Evolutionary conservation across 305 asterid species (phyloP), one percentile per base, ranked within the genome.

Genomic region (Solanum hybrid): DNA sequence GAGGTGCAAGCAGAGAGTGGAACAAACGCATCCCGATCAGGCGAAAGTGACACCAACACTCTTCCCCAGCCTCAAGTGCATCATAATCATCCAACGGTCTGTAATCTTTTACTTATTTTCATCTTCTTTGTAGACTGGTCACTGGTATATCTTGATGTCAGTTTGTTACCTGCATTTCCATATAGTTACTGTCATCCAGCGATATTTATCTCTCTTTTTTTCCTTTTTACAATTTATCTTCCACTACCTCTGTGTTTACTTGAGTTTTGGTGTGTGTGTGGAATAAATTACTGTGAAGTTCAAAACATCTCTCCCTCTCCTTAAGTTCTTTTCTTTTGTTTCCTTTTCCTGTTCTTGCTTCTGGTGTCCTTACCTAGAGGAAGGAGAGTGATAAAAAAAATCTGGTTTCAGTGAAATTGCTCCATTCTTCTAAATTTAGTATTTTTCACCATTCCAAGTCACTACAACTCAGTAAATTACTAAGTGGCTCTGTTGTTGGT

Each of bases 51-150:
- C 78, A 95, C 94, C 85, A 91, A 89, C 92, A 88, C 42, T 67
- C 74, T 85, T 89, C 92, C 90, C 91, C 97, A 93, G 89, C 93
- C 90, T 26, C 97, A 90, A 86, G 88, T 88, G 34, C 94, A 93
- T 79, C 92, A 91, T 40, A 91, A 90, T 92, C 94, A 93, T 71
- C 84, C 96, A 78, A 73, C 87, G 95, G 97, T 96, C 81, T 90
- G 96, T 92, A 86, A 20, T 84, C 87, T 51, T 46, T 84, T 20
- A 10, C 33, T 11, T 84, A 20, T 57, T 46, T 51, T 51, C 75
- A 83, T 83, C 31, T 51, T 33, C 76, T 84, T 31, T 46, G 87
- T 57, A 51, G 31, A 46, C 36, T 51, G 6, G 29, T 46, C 6
- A 29, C 36, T 51, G 28, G 29, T 46, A 16, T 33, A 29, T 8